phyloP scores from a whole-genome alignment of 257 asterid species.

The Gentiana straminea region DNA sequence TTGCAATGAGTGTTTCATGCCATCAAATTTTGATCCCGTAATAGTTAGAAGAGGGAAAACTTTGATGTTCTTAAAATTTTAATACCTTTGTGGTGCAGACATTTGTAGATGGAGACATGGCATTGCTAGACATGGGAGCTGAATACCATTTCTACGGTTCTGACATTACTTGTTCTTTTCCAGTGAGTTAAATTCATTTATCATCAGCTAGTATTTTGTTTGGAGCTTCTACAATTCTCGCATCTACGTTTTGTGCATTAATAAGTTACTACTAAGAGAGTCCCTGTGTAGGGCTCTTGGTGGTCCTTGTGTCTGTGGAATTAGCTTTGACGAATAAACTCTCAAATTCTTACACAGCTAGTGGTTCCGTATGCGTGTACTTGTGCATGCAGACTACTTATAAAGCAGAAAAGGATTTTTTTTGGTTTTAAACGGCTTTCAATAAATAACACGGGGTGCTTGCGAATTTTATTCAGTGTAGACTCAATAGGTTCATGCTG shows the following conservation, averaged over 20 bases:
- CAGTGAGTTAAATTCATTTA: constrained; percentile 36
- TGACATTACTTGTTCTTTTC: constrained; percentile 94
- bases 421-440: too few relatives aligned
- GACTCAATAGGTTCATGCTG: too few relatives aligned
- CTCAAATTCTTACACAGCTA: background rate
- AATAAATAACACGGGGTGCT: too few relatives aligned
- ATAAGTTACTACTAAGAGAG: background rate
- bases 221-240: background rate
- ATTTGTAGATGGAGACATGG: constrained; percentile 84
- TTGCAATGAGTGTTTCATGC: background rate
- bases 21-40: background rate
- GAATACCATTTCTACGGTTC: constrained; percentile 94
- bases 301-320: background rate
- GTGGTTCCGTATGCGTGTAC: background rate
- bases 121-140: constrained; percentile 97
- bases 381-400: too few relatives aligned
- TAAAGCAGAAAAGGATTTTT: too few relatives aligned
- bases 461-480: too few relatives aligned
- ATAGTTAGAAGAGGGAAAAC: background rate
- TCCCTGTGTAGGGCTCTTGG: background rate
- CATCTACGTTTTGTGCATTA: too few relatives aligned
- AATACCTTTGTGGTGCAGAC: constrained; percentile 26
- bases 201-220: constrained; percentile 1
- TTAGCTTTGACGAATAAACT: background rate
- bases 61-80: too few relatives aligned